phyloP scores from a whole-genome alignment of 176 grass and related monocot genomes.

The Musa schizocarpa region DNA sequence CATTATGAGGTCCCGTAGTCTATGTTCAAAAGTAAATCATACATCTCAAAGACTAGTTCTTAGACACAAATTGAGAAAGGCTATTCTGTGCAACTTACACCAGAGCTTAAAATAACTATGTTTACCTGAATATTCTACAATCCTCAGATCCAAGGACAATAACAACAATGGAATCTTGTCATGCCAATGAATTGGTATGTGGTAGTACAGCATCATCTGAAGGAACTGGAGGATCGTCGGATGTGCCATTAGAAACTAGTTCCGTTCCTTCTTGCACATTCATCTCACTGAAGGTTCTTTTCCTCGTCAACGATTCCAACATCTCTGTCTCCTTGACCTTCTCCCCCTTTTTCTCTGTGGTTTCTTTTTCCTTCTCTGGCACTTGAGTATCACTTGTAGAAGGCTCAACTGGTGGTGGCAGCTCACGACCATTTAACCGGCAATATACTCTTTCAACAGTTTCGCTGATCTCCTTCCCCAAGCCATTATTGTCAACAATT shows the following conservation, averaged over 20 bases:
- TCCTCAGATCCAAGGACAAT: no score
- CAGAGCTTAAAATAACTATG: no score
- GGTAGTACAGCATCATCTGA: slow-evolving; percentile 21
- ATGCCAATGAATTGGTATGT: slow-evolving; percentile 1
- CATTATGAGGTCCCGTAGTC: no score
- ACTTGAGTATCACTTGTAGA: slow-evolving; percentile 6
- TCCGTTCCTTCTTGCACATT: slow-evolving; percentile 17
- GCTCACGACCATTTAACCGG: slow-evolving; percentile 39
- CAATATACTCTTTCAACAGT: slow-evolving; percentile 85
- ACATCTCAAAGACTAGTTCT: no score
- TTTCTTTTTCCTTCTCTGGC: slow-evolving; percentile 23
- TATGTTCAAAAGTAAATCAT: no score
- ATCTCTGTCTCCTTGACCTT: slow-evolving; percentile 32
- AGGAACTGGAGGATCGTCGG: slow-evolving; percentile 14
- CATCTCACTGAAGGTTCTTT: slow-evolving; percentile 38
- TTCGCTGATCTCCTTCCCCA: slow-evolving; percentile 75
- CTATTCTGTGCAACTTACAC: no score
- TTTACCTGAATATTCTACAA: no score
- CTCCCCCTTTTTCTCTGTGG: slow-evolving; percentile 23
- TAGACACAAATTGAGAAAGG: no score
- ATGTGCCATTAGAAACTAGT: slow-evolving; percentile 27
- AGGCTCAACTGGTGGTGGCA: slow-evolving; percentile 18
- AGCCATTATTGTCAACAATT: slow-evolving; percentile 55
- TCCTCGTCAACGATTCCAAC: slow-evolving; percentile 31
- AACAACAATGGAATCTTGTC: no score